Base-by-base conservation (phyloP, 257 asterid genomes). In the Plectranthus barbatus region DNA sequence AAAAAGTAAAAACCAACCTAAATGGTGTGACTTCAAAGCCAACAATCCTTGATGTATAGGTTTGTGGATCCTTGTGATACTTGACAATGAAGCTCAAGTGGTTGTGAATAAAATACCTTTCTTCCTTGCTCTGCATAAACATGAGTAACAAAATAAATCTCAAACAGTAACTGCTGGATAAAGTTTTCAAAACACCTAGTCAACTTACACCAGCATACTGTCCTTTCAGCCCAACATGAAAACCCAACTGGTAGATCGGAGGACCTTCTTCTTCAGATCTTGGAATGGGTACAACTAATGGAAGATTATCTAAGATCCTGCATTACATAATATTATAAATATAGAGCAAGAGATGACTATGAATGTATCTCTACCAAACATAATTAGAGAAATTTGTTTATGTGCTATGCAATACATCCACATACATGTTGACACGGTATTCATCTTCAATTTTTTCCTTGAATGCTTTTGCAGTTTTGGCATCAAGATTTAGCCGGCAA, bases 221-320 rank as follows among this genome's bases (percentile, higher is more conserved):
- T 54, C 91, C 94, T 74, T 83, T 83, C 41, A 83, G 73, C 20
- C 94, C 91, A 41, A 83, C 69, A 63, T 79, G 74, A 69, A 67
- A 84, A 26, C 94, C 94, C 29, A 81, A 79, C 80, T 86, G 88
- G 76, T 79, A 83, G 40, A 84, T 72, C 7, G 88, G 86, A 73
- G 83, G 86, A 52, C 83, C 81, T 24, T 76, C 87, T 62, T 72
- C 77, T 48, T 81, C 86, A 44, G 66, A 5, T 80, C 86, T 81
- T 40, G 73, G 83, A 60, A 83, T 64, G 0, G 87, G 86, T 20
- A 83, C 94, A 62, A 86, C 94, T 74, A 86, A 70, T 44, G 94
- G 94, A 77, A 86, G 91, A 73, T 86, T 86, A 68, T 86, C 94
- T 55, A 86, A 74, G 66, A 86, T 83, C 94, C 94, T 85, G 78